phyloP scores from a whole-genome alignment of 1,284 basidiomycete genomes.

The Apiotrichum sp. region DNA sequence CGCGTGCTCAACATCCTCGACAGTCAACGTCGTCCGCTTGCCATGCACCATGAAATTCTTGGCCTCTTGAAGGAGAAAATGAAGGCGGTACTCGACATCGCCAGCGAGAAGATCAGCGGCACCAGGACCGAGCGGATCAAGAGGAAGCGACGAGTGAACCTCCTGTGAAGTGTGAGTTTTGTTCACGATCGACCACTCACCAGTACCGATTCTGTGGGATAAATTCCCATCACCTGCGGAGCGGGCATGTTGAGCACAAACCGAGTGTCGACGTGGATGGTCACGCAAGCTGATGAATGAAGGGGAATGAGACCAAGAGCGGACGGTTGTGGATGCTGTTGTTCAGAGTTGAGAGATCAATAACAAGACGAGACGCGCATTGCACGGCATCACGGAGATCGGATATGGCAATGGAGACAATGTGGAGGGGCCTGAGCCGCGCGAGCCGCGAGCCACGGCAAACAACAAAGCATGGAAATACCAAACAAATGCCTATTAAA shows the following conservation, averaged over 20 bases:
- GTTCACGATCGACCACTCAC: conserved; percentile 15
- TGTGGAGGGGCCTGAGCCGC: too few species aligned
- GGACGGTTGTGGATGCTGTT: neutral
- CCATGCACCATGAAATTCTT: conserved; percentile 95
- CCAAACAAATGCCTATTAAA: too few species aligned
- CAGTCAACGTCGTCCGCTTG: conserved; percentile 75
- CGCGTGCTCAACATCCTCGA: conserved; percentile 87
- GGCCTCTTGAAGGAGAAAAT: conserved; percentile 72
- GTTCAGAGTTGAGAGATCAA: too few species aligned
- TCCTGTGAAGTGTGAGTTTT: conserved; percentile 56
- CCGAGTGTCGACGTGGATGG: neutral
- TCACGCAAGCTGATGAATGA: neutral
- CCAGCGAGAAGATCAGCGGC: conserved; percentile 83
- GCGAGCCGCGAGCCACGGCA: too few species aligned
- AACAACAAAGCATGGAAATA: too few species aligned
- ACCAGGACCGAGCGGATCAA: conserved; percentile 69
- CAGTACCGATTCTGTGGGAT: conserved; percentile 37
- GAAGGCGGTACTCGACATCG: conserved; percentile 94
- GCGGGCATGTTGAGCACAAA: conserved; percentile 29
- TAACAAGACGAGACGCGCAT: neutral
- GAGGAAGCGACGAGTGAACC: conserved; percentile 80
- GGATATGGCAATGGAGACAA: neutral
- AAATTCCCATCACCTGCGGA: conserved; percentile 37
- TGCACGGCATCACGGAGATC: too few species aligned
- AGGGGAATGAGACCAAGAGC: neutral